Conservation (phyloP, 441 rosid species). For the Populus hybrid region DNA sequence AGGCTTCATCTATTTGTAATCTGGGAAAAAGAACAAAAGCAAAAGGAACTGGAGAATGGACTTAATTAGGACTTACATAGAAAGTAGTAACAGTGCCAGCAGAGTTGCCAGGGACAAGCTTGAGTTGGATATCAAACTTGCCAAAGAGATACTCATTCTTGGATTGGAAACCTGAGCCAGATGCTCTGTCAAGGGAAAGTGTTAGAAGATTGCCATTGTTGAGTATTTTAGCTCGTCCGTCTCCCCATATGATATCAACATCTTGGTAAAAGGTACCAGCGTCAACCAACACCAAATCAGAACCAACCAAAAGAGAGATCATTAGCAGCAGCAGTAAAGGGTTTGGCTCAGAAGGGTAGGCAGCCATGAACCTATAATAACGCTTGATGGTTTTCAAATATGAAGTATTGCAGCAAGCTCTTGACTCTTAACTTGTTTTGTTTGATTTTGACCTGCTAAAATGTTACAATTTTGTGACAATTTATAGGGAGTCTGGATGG, state of each 20-base stretch:
- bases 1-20: background rate
- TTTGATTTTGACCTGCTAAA: background rate
- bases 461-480: background rate
- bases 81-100: slow-evolving; percentile 46
- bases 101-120: slow-evolving; percentile 49
- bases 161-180: slow-evolving; percentile 58
- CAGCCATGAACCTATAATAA: slow-evolving; percentile 12
- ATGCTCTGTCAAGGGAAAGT: slow-evolving; percentile 41
- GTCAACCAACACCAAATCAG: slow-evolving; percentile 19
- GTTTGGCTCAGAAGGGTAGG: background rate
- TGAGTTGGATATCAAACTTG: slow-evolving; percentile 48
- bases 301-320: slow-evolving; percentile 12
- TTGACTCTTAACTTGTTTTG: background rate
- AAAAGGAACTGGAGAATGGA: too few relatives aligned
- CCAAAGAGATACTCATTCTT: slow-evolving; percentile 45
- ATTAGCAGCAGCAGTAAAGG: slow-evolving; percentile 7
- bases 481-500: slow-evolving; percentile 4
- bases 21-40: background rate
- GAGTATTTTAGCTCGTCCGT: slow-evolving; percentile 43
- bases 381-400: background rate
- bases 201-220: slow-evolving; percentile 45
- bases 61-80: slow-evolving; percentile 27
- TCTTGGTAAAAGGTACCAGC: slow-evolving; percentile 29
- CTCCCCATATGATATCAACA: slow-evolving; percentile 47
- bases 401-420: background rate